Base-by-base conservation (phyloP, 257 asterid genomes). In the Cynanchum wilfordii region DNA sequence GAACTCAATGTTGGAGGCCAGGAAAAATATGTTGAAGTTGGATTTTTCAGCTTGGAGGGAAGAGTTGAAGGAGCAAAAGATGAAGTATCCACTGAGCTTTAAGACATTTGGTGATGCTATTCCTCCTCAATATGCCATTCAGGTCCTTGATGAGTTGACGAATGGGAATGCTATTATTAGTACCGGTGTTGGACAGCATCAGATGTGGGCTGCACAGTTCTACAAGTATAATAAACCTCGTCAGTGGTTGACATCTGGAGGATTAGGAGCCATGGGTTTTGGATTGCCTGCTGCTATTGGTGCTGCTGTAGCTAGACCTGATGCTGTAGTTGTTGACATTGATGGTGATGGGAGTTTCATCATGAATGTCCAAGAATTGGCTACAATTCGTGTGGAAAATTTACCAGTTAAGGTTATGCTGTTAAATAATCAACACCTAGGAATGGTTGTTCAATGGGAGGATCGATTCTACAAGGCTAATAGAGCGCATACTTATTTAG, bases 381-480 rank as follows among this genome's bases (percentile, higher is more conserved):
- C 98, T 3, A 92, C 96, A 0, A 55, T 88, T 10, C 76, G 91
- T 7, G 96, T 87, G 25, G 93, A 92, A 78, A 90, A 87, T 74
- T 94, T 92, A 10, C 95, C 98, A 0, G 82, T 92, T 10, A 92
- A 90, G 87, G 82, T 92, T 30, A 76, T 90, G 98, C 65, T 92
- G 67, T 47, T 92, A 64, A 88, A 92, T 67, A 92, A 92, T 76
- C 96, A 88, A 80, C 97, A 87, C 33, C 73, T 90, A 70, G 98
- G 98, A 20, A 92, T 92, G 97, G 97, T 89, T 66, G 92, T 85
- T 6, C 97, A 92, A 66, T 92, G 97, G 97, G 96, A 90, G 82
- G 97, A 90, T 68, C 84, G 96, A 0, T 92, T 90, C 81, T 90
- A 90, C 67, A 88, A 90, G 86, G 78, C 98, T 3, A 92, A 90